These are phyloP conservation scores for Paradendryphiella salina DNA, from an alignment of 2,329 filamentous ascomycete genomes.

Conservation along the genomic window DNA sequence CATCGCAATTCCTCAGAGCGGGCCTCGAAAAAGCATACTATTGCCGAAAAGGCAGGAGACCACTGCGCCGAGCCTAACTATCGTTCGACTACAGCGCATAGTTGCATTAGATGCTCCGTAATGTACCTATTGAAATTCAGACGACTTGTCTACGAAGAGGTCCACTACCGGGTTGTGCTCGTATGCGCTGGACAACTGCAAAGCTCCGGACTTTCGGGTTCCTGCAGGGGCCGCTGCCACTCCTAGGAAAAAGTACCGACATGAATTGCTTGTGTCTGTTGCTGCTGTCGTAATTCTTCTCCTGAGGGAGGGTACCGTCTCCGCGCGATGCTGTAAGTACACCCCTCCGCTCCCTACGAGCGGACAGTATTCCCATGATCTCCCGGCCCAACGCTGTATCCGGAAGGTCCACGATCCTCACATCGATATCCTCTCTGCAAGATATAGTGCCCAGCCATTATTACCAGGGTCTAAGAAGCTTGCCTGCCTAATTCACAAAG, in stretches of 20 bases:
- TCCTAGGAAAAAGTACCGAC: conserved; percentile 3
- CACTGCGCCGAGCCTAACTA: conserved; percentile 16
- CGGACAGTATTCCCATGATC: conserved; percentile 9
- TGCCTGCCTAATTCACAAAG: conserved; percentile 25
- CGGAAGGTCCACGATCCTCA: conserved; percentile 21
- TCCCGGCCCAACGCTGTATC: conserved; percentile 14
- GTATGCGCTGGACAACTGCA: conserved; percentile 10
- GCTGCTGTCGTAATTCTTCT: neutral
- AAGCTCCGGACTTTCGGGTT: conserved; percentile 18
- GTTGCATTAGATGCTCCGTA: conserved; percentile 5
- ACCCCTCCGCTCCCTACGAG: conserved; percentile 4
- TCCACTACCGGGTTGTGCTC: conserved; percentile 3
- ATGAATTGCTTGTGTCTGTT: neutral
- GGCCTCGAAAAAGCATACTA: conserved; percentile 8
- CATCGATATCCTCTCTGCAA: conserved; percentile 8
- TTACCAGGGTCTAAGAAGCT: conserved; percentile 10
- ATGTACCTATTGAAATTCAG: conserved; percentile 5
- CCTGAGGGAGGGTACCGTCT: neutral
- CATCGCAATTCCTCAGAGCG: conserved; percentile 2
- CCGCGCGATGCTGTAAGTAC: neutral
- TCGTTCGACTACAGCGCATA: conserved; percentile 10
- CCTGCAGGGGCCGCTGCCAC: conserved; percentile 16
- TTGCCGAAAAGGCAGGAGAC: conserved; percentile 22
- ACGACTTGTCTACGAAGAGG: neutral
- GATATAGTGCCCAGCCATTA: conserved; percentile 23